phyloP scores from a whole-genome alignment of 106 monocot species.

The Dendrobium huoshanense region DNA sequence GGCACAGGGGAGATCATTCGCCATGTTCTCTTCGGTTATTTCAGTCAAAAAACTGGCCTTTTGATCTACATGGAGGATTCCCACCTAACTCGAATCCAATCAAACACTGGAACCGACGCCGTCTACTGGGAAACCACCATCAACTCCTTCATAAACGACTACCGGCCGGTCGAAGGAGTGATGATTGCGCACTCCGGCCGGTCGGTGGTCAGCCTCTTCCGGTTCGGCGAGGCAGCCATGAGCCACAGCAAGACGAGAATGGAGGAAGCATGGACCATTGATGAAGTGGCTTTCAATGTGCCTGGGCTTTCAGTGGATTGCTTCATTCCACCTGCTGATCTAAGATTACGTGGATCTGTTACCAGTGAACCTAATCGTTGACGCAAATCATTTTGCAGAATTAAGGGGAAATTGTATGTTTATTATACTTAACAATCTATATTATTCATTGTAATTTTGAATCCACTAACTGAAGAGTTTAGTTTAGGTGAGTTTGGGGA shows the following conservation, averaged over 20 bases:
- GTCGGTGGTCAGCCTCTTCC: constrained; percentile 11
- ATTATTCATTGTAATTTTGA: background rate
- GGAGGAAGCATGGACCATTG: constrained; percentile 12
- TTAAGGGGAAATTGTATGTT: background rate
- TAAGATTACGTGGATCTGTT: background rate
- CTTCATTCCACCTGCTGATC: constrained; percentile 14
- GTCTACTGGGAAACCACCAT: constrained; percentile 20
- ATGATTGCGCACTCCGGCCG: constrained; percentile 17
- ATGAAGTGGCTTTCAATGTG: constrained; percentile 15
- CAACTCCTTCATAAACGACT: constrained; percentile 11
- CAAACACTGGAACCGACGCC: constrained; percentile 2
- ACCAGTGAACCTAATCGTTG: too few relatives aligned
- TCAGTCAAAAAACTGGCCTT: constrained; percentile 15
- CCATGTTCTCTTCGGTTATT: constrained; percentile 14
- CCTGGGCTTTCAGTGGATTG: constrained; percentile 12
- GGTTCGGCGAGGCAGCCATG: constrained; percentile 15
- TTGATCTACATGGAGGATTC: constrained; percentile 16
- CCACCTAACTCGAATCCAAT: constrained; percentile 14
- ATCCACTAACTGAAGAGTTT: background rate
- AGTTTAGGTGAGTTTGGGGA: background rate
- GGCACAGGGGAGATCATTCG: constrained; percentile 11
- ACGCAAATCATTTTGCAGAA: background rate
- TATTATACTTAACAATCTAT: background rate
- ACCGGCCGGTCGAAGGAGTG: constrained; percentile 7
- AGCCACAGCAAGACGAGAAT: constrained; percentile 17